Conservation (phyloP, 2,329 filamentous ascomycete genomes). For the Colletotrichum tofieldiae region DNA sequence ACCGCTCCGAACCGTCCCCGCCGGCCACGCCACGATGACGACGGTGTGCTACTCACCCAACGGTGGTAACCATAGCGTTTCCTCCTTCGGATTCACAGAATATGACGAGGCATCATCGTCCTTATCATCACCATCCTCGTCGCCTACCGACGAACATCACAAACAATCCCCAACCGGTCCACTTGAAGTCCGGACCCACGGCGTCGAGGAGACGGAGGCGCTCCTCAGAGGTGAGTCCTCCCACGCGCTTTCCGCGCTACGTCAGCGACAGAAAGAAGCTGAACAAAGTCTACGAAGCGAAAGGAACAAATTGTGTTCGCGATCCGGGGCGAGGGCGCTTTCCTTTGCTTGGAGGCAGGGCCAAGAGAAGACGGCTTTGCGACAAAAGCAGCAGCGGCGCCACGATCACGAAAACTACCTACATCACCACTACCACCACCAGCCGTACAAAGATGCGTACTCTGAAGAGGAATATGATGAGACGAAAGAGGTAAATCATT, state of each 20-base stretch:
- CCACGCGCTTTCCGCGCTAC: background rate
- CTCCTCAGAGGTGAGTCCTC: conserved; percentile 20
- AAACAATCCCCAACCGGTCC: background rate
- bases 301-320: background rate
- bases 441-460: background rate
- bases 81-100: background rate
- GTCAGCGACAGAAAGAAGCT: background rate
- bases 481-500: background rate
- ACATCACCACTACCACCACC: background rate
- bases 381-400: background rate
- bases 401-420: background rate
- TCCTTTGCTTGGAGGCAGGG: background rate
- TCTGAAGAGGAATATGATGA: background rate
- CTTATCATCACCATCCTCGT: background rate
- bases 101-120: background rate
- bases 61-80: background rate
- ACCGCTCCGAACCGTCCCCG: background rate
- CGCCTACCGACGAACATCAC: background rate
- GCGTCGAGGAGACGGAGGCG: conserved; percentile 9
- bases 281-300: conserved; percentile 3
- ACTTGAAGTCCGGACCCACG: background rate
- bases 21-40: background rate
- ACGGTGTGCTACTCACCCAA: background rate
- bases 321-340: background rate
- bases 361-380: conserved; percentile 1